Evolutionary conservation across 352 stramenopile genomes (phyloP).

Genomic region (Peronospora belbahrii): DNA sequence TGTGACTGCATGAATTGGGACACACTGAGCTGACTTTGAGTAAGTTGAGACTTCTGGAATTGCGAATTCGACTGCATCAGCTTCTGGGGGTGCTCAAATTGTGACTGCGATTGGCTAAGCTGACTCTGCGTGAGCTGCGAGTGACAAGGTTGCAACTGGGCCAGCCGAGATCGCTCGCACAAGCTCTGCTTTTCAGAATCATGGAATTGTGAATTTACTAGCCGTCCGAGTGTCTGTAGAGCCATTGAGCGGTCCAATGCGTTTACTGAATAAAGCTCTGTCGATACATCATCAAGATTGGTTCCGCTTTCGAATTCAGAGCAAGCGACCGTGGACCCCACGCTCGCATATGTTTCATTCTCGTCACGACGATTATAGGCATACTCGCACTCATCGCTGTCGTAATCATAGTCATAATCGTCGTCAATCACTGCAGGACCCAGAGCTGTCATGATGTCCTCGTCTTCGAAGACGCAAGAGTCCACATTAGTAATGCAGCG

Average conservation of each 20-base stretch:
- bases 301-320: conserved; percentile 20
- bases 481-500: conserved; percentile 50
- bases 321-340: conserved; percentile 18
- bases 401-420: conserved; percentile 7
- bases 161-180: conserved; percentile 19
- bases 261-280: conserved; percentile 15
- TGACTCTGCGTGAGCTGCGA: conserved; percentile 6
- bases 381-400: conserved; percentile 13
- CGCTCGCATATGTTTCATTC: conserved; percentile 20
- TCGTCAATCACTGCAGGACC: conserved; percentile 36
- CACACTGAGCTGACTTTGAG: conserved; percentile 13
- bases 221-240: conserved; percentile 19
- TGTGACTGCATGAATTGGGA: conserved; percentile 3
- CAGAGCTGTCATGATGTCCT: conserved; percentile 42
- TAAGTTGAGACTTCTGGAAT: neutral
- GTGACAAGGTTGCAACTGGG: conserved; percentile 14
- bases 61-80: neutral
- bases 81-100: neutral
- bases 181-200: neutral
- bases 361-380: conserved; percentile 14
- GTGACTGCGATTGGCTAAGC: conserved; percentile 11
- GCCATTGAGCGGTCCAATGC: conserved; percentile 21
- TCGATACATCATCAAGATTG: conserved; percentile 17
- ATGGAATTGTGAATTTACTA: conserved; percentile 19
- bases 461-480: conserved; percentile 48